Evolutionary conservation across 352 stramenopile genomes (phyloP), one percentile per base, ranked within the genome.

Genomic region (Pythium graminicola): DNA sequence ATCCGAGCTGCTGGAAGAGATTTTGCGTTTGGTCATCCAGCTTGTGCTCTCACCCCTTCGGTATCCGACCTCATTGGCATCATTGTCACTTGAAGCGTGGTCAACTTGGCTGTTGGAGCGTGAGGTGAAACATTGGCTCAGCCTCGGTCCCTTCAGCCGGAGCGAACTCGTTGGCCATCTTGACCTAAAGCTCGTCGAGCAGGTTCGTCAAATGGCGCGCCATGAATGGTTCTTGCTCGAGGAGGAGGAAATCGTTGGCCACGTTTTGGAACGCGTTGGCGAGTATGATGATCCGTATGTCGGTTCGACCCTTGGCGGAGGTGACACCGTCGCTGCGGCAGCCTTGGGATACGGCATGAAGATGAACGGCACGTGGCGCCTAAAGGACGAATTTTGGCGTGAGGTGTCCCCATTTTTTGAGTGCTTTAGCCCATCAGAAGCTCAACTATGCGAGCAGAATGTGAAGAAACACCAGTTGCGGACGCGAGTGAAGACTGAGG

Each of bases 71-170:
- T 52, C 50, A 14, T 75, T 61, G 10, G 44, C 68, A 20, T 48
- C 28, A 11, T 32, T 36, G 3, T 55, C 45, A 26, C 39, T 62
- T 26, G 69, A 62, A 35, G 40, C 59, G 6, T 64, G 57, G 23
- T 46, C 60, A 4, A 68, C 70, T 16, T 75, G 65, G 61, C 61
- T 86, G 1, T 56, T 89, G 33, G 71, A 85, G 54, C 76, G 81
- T 20, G 76, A 92, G 26, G 72, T 86, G 47, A 83, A 82, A 60
- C 81, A 92, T 50, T 92, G 81, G 76, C 56, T 92, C 9, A 78
- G 69, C 29, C 62, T 87, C 9, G 81, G 78, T 1, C 75, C 81
- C 11, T 82, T 80, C 24, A 81, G 76, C 10, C 64, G 81, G 33
- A 89, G 78, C 50, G 81, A 92, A 33, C 56, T 89, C 36, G 52